Base-by-base conservation (phyloP, 345 rosid genomes). In the Brassica cretica region DNA sequence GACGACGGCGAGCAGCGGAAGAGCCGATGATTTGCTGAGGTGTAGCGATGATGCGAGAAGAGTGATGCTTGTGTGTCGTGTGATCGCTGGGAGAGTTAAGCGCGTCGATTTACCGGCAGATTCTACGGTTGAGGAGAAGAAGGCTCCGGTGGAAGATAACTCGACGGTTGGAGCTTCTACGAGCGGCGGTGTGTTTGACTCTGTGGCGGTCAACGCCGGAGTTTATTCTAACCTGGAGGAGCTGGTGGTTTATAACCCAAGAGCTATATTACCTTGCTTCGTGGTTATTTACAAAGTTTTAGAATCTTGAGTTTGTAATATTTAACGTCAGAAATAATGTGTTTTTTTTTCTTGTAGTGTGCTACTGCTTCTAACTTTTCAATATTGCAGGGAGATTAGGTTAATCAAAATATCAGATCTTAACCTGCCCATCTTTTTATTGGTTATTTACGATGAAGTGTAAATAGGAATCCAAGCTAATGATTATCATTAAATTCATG, bases 51-150 rank as follows among this genome's bases (percentile, higher is more conserved):
- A 87, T n/a, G 91, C 85, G 5, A 84, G 90, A 8, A 87, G 91
- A 75, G 99, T 93, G 24, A 95, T 95, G 99, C 84, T 95, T 55
- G 98, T 95, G 60, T 93, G 99, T 41, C 98, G 99, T 5, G 99
- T 95, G 82, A 91, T 95, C 3, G 98, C 98, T 0, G 99, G 99
- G 16, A 87, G 90, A 60, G 96, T 93, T 66, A 88, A 80, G 77
- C 85, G 88, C 2, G 74, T 74, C 78, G 78, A 79, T 27, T 37
- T 69, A 68, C 78, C 79, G 4, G 80, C 79, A 12, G 93, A 85
- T 1, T 32, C 84, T 16, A 77, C 82, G 74, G 64, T 78, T 69
- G 21, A 75, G 29, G 89, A 85, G 75, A 78, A 84, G 67, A 89
- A 83, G 18, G 6, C 30, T 51, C 30, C 70, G n/a, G 58, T 3